Base-by-base conservation (phyloP, 1,284 basidiomycete species). In the Schizophyllum commune region DNA sequence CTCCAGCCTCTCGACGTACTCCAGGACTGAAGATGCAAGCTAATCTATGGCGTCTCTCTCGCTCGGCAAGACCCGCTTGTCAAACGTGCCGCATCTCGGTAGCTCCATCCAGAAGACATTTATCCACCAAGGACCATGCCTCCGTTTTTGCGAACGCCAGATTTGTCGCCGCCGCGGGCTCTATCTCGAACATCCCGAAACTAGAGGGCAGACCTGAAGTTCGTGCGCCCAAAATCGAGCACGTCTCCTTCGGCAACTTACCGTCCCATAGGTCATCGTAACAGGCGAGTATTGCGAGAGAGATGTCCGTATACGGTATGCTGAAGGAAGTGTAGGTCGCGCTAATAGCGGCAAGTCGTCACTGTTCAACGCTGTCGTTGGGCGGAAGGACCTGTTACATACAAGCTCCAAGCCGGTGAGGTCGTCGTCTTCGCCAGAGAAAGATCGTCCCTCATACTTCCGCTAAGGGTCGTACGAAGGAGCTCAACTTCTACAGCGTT, bases 321-420 rank as follows among this genome's bases (percentile, higher is more conserved):
- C 32, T 27, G 27, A 27, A 27, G 27, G 39, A 11, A 8, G 39
- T 47, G 13, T 55, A 81, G 81, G 80, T 47, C 78, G 82, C 61
- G 82, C 89, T 5, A 91, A 91, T 68, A 84, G 79, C 19, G 89
- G 89, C 22, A 91, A 91, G 69, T 90, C 88, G 0, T 81, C 85
- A 1, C 71, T 91, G 22, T 77, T 91, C 20, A 91, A 91, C 66
- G 81, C 84, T 8, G 79, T 91, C 1, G 67, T 89, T 5, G 83
- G 82, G 1, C 74, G 86, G 54, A 83, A 71, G 55, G 73, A 77
- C 58, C 72, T 91, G 21, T 71, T 88, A 15, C 77, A 79, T 39
- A 85, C 82, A 0, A 89, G 88, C 70, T 85, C 84, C 64, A 86
- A 83, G 69, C 81, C 88, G 22, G 89, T 89, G 58, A 61, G 83